Evolutionary conservation across 2,329 filamentous ascomycete genomes (phyloP).

Genomic region (Alternaria sp.): DNA sequence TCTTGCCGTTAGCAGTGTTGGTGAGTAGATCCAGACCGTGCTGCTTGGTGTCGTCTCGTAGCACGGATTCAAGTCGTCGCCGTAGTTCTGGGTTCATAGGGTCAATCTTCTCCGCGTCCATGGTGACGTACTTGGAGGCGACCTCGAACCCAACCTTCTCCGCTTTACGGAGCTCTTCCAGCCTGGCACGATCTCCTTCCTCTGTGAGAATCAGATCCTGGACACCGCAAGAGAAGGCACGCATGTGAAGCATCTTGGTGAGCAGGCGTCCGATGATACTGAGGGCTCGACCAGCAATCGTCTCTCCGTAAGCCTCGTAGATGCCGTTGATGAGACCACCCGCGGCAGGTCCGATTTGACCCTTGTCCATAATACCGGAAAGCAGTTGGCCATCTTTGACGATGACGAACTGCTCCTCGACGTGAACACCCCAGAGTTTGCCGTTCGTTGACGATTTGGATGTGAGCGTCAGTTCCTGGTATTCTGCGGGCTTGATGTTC

Average conservation of each 20-base stretch:
- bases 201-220: constrained; percentile 89
- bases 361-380: constrained; percentile 92
- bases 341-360: constrained; percentile 85
- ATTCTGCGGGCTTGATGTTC: constrained; percentile 82
- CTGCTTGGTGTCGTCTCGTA: constrained; percentile 90
- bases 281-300: constrained; percentile 82
- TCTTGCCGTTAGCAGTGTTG: constrained; percentile 70
- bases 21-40: constrained; percentile 87
- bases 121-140: constrained; percentile 85
- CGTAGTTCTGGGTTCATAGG: constrained; percentile 74
- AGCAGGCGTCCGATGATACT: constrained; percentile 88
- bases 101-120: constrained; percentile 69
- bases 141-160: constrained; percentile 76
- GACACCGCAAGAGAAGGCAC: constrained; percentile 96
- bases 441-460: constrained; percentile 79
- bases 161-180: constrained; percentile 71
- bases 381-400: constrained; percentile 88
- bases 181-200: constrained; percentile 75
- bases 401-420: constrained; percentile 80
- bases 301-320: constrained; percentile 91
- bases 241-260: constrained; percentile 89
- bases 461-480: constrained; percentile 77
- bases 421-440: constrained; percentile 76
- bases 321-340: constrained; percentile 91
- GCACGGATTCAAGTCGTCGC: constrained; percentile 82